phyloP scores from a whole-genome alignment of 495 filamentous ascomycete genomes.

The Xanthoparmelia taractica region DNA sequence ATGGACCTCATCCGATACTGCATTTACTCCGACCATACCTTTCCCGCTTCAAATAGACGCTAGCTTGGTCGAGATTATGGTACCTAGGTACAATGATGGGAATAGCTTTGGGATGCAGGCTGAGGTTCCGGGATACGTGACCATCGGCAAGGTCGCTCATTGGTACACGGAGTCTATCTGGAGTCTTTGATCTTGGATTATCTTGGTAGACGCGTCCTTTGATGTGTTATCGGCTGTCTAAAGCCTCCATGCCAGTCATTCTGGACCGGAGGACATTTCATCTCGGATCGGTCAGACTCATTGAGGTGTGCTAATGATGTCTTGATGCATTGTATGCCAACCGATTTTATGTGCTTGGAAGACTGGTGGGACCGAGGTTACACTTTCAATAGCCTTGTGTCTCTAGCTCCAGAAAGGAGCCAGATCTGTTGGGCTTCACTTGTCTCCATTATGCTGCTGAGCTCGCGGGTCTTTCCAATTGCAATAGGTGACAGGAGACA shows the following conservation, averaged over 20 bases:
- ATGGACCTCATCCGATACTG: no score
- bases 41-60: no score
- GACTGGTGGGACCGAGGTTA: no score
- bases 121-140: neutral
- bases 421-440: neutral
- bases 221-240: neutral
- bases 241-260: neutral
- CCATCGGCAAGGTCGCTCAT: neutral
- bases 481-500: neutral
- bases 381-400: no score
- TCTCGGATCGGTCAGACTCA: neutral
- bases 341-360: neutral
- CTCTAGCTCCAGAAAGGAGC: neutral
- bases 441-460: neutral
- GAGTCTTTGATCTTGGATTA: neutral
- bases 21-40: no score
- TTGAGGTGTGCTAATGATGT: neutral
- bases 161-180: neutral
- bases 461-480: neutral
- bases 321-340: no score
- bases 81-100: no score
- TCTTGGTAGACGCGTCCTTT: no score
- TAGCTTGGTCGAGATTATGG: no score
- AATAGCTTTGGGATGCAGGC: no score
- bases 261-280: neutral